Base-by-base conservation (phyloP, 2,329 filamentous ascomycete species). In the Colletotrichum sp. region DNA sequence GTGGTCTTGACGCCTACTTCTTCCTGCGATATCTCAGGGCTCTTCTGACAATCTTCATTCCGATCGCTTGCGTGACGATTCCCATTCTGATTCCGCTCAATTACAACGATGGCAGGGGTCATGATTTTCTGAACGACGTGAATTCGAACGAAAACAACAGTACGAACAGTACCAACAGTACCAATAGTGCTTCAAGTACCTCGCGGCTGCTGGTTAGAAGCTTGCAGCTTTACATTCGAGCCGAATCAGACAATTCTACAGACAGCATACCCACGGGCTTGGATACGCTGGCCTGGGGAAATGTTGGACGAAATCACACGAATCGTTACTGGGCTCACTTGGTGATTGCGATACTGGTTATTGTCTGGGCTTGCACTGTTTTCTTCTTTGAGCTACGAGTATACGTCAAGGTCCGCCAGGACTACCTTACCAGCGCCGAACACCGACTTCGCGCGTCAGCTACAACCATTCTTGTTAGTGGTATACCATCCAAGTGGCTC, bases 1-100 rank as follows among this genome's bases (percentile, higher is more conserved):
- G 96, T 78, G 97, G 97, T 21, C 90, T 99, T 12, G 97, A 99
- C 81, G 95, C 96, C 79, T 99, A 98, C 85, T 98, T 98, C 86
- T 99, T 99, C 83, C 88, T 99, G 2, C 94, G 97, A 75, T 99
- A 98, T 80, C 90, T 91, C 16, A 90, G 90, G 76, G 90, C 80
- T 82, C 90, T 98, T 7, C 89, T 98, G 57, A 92, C 98, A 81
- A 98, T 99, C 75, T 98, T 99, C 81, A 85, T 98, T 51, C 95
- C 97, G 2, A 91, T 98, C 70, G 92, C 94, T 15, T 77, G 91
- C 31, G 80, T 98, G 65, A 92, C 98, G 33, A 87, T 98, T 68
- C 97, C 97, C 0, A 93, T 98, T 29, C 86, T 99, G 57, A 85
- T 98, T 4, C 96, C 97, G 0, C 83, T 99, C 76, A 99, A 99